A percentile compares a stretch with the other conserved stretches of the same genome.
These are phyloP conservation scores for Petrea volubilis DNA, from an alignment of 257 asterid species.

Conservation along the genomic window DNA sequence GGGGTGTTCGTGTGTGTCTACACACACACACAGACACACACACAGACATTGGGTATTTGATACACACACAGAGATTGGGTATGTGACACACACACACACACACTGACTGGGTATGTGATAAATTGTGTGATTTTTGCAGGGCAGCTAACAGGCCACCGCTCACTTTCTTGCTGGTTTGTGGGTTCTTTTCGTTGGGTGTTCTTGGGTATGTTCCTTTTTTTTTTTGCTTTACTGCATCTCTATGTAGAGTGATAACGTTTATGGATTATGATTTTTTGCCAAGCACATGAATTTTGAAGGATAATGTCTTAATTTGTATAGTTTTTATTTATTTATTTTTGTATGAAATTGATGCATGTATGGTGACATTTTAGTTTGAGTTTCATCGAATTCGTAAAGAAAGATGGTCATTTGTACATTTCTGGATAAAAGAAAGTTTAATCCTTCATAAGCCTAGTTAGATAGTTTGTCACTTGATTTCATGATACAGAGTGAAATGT, in stretches of 20 bases:
- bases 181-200: slow-evolving; percentile 71
- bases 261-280: not conserved
- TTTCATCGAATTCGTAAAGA: not conserved
- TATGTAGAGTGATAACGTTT: not conserved
- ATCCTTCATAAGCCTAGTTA: too few species aligned
- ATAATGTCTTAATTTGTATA: not conserved
- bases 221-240: slow-evolving; percentile 13
- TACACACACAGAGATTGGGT: too few species aligned
- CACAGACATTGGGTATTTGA: too few species aligned
- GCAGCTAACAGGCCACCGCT: slow-evolving; percentile 68
- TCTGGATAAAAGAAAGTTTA: not conserved
- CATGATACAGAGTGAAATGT: too few species aligned
- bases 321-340: not conserved
- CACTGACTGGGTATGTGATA: not conserved
- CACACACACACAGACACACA: too few species aligned
- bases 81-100: too few species aligned
- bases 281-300: not conserved
- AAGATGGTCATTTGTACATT: not conserved
- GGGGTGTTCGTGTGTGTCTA: not conserved
- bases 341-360: not conserved
- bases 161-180: slow-evolving; percentile 47
- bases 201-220: slow-evolving; percentile 64
- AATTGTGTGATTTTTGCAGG: slow-evolving; percentile 39
- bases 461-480: too few species aligned
- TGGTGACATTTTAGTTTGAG: not conserved